These are phyloP conservation scores for Sclerotinia nivalis DNA, from an alignment of 2,329 filamentous ascomycete species.

Conservation along the genomic window DNA sequence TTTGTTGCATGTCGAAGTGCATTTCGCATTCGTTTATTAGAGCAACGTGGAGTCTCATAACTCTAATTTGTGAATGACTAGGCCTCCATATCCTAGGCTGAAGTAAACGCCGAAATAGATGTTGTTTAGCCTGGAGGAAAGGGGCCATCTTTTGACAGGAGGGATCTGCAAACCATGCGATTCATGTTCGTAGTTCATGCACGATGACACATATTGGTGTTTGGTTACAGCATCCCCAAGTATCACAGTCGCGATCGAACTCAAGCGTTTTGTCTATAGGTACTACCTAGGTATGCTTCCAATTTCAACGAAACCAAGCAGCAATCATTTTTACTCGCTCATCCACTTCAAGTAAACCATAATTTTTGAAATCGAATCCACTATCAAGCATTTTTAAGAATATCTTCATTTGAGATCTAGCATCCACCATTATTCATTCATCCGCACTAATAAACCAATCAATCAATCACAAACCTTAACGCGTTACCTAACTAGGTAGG, in stretches of 20 bases:
- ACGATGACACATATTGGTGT: not conserved
- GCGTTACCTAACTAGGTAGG: too few species aligned
- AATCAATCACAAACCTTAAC: too few species aligned
- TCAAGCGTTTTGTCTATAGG: too few species aligned
- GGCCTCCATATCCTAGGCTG: constrained; percentile 7
- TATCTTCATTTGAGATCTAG: not conserved
- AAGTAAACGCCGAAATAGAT: not conserved
- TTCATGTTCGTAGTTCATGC: constrained; percentile 7
- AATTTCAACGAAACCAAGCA: too few species aligned
- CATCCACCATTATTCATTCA: not conserved
- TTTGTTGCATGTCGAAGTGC: constrained; percentile 23
- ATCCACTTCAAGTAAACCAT: too few species aligned
- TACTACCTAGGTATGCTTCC: too few species aligned
- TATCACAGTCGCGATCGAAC: too few species aligned
- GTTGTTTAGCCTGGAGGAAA: not conserved
- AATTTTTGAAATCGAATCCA: not conserved
- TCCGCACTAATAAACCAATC: too few species aligned
- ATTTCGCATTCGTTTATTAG: constrained; percentile 24
- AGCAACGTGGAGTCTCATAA: constrained; percentile 5
- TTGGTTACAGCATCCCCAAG: not conserved
- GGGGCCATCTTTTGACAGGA: not conserved
- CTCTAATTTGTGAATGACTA: not conserved
- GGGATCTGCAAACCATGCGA: not conserved
- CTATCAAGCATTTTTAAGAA: not conserved
- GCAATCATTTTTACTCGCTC: too few species aligned